Conservation (phyloP, 1,139 yeast genomes). For the Taphrina deformans region DNA sequence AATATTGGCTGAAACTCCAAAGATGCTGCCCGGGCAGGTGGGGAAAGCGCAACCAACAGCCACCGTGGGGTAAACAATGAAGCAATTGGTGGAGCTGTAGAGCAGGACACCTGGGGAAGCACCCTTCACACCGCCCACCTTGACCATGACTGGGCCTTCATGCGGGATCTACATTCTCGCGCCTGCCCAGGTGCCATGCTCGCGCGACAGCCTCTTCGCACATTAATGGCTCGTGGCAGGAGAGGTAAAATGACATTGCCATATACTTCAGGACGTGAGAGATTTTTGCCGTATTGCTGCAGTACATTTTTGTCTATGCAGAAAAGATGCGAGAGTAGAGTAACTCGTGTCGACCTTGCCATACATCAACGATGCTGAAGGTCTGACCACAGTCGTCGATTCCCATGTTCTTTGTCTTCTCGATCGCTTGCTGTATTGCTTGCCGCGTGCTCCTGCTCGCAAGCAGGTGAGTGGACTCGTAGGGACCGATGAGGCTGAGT, state of each 20-base stretch:
- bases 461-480: conserved; percentile 29
- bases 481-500: conserved; percentile 34
- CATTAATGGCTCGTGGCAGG: neutral
- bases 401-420: neutral
- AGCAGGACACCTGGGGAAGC: too few species aligned
- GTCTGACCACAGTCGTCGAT: conserved; percentile 33
- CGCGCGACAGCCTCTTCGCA: neutral
- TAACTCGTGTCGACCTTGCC: conserved; percentile 35
- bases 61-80: too few species aligned
- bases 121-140: too few species aligned
- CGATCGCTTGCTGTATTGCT: neutral
- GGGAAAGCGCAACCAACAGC: too few species aligned
- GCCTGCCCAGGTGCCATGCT: neutral
- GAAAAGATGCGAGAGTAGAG: conserved; percentile 35
- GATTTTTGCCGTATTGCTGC: too few species aligned
- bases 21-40: too few species aligned
- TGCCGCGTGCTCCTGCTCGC: conserved; percentile 23
- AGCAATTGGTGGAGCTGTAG: too few species aligned
- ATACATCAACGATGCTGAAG: conserved; percentile 30
- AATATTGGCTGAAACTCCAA: too few species aligned
- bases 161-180: neutral
- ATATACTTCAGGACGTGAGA: too few species aligned
- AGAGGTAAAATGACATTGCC: neutral
- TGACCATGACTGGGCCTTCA: too few species aligned
- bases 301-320: conserved; percentile 12